These are phyloP conservation scores for Jaminaea rosea DNA, from an alignment of 1,284 basidiomycete species.

Conservation along the genomic window DNA sequence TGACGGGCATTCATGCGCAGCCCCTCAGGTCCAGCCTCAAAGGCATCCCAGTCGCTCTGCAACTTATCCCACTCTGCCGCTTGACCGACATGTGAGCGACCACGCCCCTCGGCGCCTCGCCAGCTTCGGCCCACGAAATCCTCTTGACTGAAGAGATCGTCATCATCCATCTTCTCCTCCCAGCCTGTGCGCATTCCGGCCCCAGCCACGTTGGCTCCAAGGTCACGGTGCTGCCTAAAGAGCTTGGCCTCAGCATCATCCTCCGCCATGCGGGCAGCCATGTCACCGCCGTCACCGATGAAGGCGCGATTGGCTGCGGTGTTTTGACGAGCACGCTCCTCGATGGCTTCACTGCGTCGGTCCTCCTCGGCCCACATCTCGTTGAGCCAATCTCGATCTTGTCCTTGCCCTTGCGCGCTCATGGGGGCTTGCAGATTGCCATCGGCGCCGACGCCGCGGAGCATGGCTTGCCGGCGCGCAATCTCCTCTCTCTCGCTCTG, in stretches of 20 bases:
- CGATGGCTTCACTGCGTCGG: slow-evolving; percentile 22
- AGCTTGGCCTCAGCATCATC: slow-evolving; percentile 37
- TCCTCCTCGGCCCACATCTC: slow-evolving; percentile 45
- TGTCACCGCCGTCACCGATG: slow-evolving; percentile 37
- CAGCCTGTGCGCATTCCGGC: slow-evolving; percentile 14
- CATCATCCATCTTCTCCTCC: slow-evolving; percentile 25
- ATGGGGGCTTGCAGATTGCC: not conserved
- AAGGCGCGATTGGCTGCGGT: slow-evolving; percentile 16
- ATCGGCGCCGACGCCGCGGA: not conserved
- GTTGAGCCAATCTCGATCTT: slow-evolving; percentile 18
- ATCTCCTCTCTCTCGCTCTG: not conserved
- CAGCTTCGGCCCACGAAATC: slow-evolving; percentile 45
- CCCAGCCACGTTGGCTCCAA: slow-evolving; percentile 19
- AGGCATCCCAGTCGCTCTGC: slow-evolving; percentile 70
- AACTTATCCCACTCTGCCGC: slow-evolving; percentile 58
- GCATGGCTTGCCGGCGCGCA: not conserved
- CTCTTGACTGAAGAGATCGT: slow-evolving; percentile 21
- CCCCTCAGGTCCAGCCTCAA: slow-evolving; percentile 21
- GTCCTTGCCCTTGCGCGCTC: not conserved
- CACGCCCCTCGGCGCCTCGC: slow-evolving; percentile 29
- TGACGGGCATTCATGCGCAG: slow-evolving; percentile 10
- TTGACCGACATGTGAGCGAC: slow-evolving; percentile 40
- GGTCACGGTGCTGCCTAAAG: slow-evolving; percentile 28
- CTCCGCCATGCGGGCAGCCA: slow-evolving; percentile 31
- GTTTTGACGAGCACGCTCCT: slow-evolving; percentile 5